phyloP scores from a whole-genome alignment of 371 early-diverging fungal species.

The Mortierella sp. region DNA sequence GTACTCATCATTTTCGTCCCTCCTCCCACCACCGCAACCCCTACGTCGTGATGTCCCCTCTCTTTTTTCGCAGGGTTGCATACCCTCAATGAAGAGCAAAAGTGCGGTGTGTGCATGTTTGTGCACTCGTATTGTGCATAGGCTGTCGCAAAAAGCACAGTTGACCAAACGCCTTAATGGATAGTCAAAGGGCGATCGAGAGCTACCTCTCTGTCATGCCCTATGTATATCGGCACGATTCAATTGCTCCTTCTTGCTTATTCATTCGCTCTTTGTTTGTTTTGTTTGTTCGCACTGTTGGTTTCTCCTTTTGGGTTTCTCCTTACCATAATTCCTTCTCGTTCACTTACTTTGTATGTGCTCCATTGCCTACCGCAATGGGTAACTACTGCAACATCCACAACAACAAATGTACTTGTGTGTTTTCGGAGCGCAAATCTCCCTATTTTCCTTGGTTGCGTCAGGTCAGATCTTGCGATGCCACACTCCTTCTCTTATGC shows the following conservation, averaged over 20 bases:
- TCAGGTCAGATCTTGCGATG: not conserved
- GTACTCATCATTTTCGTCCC: not conserved
- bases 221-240: not conserved
- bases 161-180: not conserved
- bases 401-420: not conserved
- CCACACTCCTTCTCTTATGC: not conserved
- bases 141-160: not conserved
- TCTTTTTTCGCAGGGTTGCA: not conserved
- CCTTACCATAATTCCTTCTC: not conserved
- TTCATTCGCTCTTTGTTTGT: not conserved
- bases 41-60: not conserved
- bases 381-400: not conserved
- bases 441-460: not conserved
- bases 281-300: conserved; percentile 3
- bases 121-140: not conserved
- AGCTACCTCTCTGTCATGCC: not conserved
- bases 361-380: not conserved
- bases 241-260: not conserved
- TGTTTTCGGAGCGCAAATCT: not conserved
- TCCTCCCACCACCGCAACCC: not conserved
- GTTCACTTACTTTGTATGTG: not conserved
- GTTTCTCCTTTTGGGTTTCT: not conserved
- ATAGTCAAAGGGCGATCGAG: not conserved
- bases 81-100: not conserved
- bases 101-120: not conserved